phyloP scores from a whole-genome alignment of 169 alveolate genomes.

The Plasmodium berghei region DNA sequence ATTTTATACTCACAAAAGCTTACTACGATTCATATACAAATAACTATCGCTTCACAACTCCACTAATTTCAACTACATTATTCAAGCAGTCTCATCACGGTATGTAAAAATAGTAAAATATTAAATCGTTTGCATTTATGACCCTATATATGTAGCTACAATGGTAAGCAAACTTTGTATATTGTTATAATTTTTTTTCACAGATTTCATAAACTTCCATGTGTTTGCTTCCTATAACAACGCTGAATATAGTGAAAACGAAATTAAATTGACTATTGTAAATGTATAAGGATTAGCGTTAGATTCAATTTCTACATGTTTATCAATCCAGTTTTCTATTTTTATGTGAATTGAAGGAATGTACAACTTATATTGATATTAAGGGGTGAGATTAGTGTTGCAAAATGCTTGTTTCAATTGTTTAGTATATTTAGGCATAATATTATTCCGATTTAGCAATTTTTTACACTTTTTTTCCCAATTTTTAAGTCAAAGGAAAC shows the following conservation, averaged over 20 bases:
- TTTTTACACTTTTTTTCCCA: no score
- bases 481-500: no score
- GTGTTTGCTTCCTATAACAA: conserved; percentile 66
- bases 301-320: background rate
- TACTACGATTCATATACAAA: conserved; percentile 13
- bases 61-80: conserved; percentile 24
- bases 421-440: no score
- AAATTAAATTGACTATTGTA: conserved; percentile 36
- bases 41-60: conserved; percentile 28
- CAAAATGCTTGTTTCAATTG: no score
- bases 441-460: no score
- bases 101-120: background rate
- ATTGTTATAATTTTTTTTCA: background rate
- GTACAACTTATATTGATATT: background rate
- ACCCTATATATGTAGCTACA: background rate
- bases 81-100: conserved; percentile 29
- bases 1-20: conserved; percentile 33
- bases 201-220: conserved; percentile 36
- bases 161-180: no score
- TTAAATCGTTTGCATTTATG: background rate
- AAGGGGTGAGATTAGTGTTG: no score
- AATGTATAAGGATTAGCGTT: conserved; percentile 4
- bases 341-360: background rate
- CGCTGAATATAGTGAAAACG: conserved; percentile 42
- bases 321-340: no score